Evolutionary conservation across 2,329 filamentous ascomycete species (phyloP), one percentile per base, ranked within the genome.

Genomic region (Elsinoe perseae): DNA sequence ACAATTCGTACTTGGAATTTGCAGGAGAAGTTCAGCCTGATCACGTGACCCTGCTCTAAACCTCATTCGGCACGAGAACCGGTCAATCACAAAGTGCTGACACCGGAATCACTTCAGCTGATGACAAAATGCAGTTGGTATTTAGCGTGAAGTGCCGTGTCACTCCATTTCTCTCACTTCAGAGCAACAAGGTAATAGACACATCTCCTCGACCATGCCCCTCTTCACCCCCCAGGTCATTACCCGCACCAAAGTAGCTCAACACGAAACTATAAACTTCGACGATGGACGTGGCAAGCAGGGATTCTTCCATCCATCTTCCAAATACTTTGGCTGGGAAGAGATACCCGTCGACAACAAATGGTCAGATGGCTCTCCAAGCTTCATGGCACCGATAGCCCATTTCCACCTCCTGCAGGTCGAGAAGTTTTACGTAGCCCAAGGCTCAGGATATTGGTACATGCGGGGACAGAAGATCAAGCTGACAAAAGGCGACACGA

Each of bases 401-500:
- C 59, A 62, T 34, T 58, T 53, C 40, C 61, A 62, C 30, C 56
- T 61, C 34, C 54, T 62, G 18, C 59, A 62, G 54, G 59, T 54
- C 14, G 61, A 61, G 25, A 50, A 48, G 14, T 62, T 62, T 54
- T 32, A 60, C 43, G 46, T 62, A 32, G 56, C 54, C 16, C 56
- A 52, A 10, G 59, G 61, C n/a, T 44, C 32, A 20, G 61, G 58
- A 3, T 42, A 58, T 16, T 62, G 59, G 56, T 58, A 61, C 30
- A 25, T 58, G 9, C 9, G 46, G 25, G 58, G 57, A 32, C 46
- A 60, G 38, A 38, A 44, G n/a, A 55, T 54, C 20, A 21, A 48
- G 14, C 57, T 60, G 6, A 27, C 27, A 23, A 55, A 54, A 12
- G 60, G 58, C 20, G 44, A 59, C 20, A 42, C 34, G 4, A 61